These are phyloP conservation scores for Mycogone perniciosa DNA, from an alignment of 2,329 filamentous ascomycete genomes.

Conservation along the genomic window DNA sequence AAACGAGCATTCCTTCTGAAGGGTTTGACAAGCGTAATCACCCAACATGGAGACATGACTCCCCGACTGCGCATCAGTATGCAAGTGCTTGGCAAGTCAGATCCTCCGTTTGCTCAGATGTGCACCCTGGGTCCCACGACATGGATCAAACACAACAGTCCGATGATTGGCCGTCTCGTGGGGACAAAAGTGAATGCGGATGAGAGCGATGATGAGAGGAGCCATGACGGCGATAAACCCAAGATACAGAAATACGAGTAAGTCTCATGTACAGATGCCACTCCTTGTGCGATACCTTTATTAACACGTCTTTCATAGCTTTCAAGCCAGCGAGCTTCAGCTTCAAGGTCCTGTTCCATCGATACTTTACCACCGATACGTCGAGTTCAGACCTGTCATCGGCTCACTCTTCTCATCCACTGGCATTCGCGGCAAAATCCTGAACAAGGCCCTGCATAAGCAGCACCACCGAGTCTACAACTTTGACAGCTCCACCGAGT, in stretches of 20 bases:
- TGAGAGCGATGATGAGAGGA: slow-evolving; percentile 39
- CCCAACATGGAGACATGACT: slow-evolving; percentile 57
- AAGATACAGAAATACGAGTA: slow-evolving; percentile 71
- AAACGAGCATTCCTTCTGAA: slow-evolving; percentile 79
- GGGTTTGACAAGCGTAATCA: slow-evolving; percentile 58
- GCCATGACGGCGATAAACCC: slow-evolving; percentile 31
- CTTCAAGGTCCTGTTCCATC: slow-evolving; percentile 75
- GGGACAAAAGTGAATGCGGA: slow-evolving; percentile 63
- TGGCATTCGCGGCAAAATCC: slow-evolving; percentile 69
- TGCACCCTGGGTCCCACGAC: slow-evolving; percentile 73
- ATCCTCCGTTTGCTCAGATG: slow-evolving; percentile 59
- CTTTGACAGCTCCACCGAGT: slow-evolving; percentile 69
- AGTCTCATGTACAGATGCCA: slow-evolving; percentile 22
- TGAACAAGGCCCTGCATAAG: slow-evolving; percentile 82
- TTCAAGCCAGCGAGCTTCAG: slow-evolving; percentile 90
- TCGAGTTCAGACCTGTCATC: slow-evolving; percentile 88
- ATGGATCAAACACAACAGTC: slow-evolving; percentile 82
- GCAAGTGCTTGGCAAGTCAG: slow-evolving; percentile 69
- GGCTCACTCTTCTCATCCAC: slow-evolving; percentile 78
- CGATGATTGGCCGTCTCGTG: slow-evolving; percentile 75
- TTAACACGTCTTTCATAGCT: slow-evolving; percentile 45
- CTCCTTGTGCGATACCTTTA: not conserved
- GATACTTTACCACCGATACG: slow-evolving; percentile 81
- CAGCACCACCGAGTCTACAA: slow-evolving; percentile 89
- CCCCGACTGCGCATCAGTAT: slow-evolving; percentile 68